phyloP scores from a whole-genome alignment of 352 stramenopile genomes.

The Globisporangium radiosum region DNA sequence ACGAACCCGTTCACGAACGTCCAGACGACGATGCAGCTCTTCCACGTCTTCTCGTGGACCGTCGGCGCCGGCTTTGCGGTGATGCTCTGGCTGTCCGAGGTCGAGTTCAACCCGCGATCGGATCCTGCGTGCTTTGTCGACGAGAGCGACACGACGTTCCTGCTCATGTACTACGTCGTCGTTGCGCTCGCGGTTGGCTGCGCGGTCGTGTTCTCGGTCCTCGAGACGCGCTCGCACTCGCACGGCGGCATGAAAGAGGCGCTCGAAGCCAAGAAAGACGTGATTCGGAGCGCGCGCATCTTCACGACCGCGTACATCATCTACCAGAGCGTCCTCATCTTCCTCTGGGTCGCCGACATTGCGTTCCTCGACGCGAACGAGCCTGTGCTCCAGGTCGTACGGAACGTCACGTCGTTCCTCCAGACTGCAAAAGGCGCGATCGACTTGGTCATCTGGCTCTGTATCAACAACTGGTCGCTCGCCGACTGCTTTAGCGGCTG shows the following conservation, averaged over 20 bases:
- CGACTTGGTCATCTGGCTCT: slow-evolving; percentile 80
- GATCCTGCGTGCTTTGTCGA: slow-evolving; percentile 66
- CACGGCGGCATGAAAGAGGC: slow-evolving; percentile 74
- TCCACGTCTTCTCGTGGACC: slow-evolving; percentile 73
- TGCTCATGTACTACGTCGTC: slow-evolving; percentile 70
- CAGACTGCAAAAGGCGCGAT: slow-evolving; percentile 75
- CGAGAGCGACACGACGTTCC: slow-evolving; percentile 53
- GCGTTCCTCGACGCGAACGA: slow-evolving; percentile 32
- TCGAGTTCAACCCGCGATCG: slow-evolving; percentile 40
- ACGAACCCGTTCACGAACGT: slow-evolving; percentile 88
- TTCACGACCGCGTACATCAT: slow-evolving; percentile 77
- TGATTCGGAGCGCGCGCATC: slow-evolving; percentile 73
- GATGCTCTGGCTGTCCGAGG: slow-evolving; percentile 45
- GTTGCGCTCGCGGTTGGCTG: slow-evolving; percentile 67
- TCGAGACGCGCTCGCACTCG: slow-evolving; percentile 68
- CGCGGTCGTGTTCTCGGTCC: slow-evolving; percentile 49
- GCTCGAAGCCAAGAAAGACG: slow-evolving; percentile 69
- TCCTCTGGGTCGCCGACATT: slow-evolving; percentile 64
- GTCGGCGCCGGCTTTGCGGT: slow-evolving; percentile 43
- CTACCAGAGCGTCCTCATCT: slow-evolving; percentile 82
- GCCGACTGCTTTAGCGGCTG: slow-evolving; percentile 18
- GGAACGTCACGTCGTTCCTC: slow-evolving; percentile 59
- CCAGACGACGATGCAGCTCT: slow-evolving; percentile 57
- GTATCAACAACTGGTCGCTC: slow-evolving; percentile 50
- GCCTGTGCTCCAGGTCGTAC: slow-evolving; percentile 27